Base-by-base conservation (phyloP, 768 basidiomycete genomes). In the Candolleomyces efflorescens region DNA sequence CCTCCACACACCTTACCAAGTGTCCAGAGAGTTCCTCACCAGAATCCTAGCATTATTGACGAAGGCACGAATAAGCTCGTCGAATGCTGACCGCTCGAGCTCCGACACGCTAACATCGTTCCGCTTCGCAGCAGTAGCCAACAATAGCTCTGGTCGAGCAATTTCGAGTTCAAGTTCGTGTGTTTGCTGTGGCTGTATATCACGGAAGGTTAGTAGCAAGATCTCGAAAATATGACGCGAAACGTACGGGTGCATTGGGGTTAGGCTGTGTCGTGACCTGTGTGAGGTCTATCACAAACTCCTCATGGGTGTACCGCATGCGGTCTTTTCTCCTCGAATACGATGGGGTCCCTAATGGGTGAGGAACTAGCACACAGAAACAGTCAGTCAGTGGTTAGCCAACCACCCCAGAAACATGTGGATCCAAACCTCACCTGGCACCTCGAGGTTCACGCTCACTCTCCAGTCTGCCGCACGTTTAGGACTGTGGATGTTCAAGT, bases 141-240 rank as follows among this genome's bases (percentile, higher is more conserved):
- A 71, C 15, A 99, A 72, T 43, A 89, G 75, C 3, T 81, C 79
- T 17, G 94, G 78, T 32, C 92, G 81, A 1, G 87, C 79, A 55
- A 90, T 79, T 73, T 99, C 97, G 38, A 99, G 71, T 67, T 99
- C 97, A 17, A 99, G 78, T 69, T 99, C 96, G 67, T 95, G 92
- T 5, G 87, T 65, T 67, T 89, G 84, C 5, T 81, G 67, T 87
- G 24, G 3, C 27, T 26, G 27, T 26, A 17, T 43, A 13, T 20
- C 7, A 43, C 6, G 7, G 3, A 17, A 43, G 17, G 41, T 58
- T n/a, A n/a, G 53, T 55, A 55, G 51, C 23, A 15, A 58, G 11
- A 32, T 5, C 32, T 2, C 5, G 26, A 56, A 20, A 41, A 22
- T 53, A n/a, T 36, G 24, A 59, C 26, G 46, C 45, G 22, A 17